phyloP scores from a whole-genome alignment of 108 stramenopile genomes.

The Fistulifera pelliculosa region DNA sequence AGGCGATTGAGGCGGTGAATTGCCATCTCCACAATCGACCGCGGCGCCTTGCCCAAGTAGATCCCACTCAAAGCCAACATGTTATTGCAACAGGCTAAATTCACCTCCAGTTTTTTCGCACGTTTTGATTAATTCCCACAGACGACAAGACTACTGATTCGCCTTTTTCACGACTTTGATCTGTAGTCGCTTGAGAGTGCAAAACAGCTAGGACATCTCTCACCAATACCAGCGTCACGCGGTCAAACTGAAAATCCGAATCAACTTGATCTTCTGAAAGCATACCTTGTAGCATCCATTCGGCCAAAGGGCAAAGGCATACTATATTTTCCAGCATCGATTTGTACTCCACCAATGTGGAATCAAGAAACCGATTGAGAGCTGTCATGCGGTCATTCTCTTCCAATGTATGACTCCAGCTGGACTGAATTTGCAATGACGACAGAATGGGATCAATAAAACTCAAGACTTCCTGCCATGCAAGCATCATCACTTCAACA shows the following conservation, averaged over 20 bases:
- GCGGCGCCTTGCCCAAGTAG: neutral
- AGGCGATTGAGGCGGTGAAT: neutral
- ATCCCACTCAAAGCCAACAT: neutral
- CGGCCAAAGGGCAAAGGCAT: too few relatives aligned
- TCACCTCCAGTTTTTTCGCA: neutral
- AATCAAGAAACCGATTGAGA: too few relatives aligned
- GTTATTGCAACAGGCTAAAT: neutral
- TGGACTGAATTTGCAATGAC: neutral
- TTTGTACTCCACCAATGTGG: too few relatives aligned
- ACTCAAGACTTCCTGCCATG: neutral
- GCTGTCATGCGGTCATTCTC: too few relatives aligned
- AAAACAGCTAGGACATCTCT: too few relatives aligned
- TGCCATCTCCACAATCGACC: neutral
- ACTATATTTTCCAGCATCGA: too few relatives aligned
- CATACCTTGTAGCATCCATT: too few relatives aligned
- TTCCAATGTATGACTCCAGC: neutral
- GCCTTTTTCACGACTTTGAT: neutral
- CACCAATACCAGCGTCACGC: too few relatives aligned
- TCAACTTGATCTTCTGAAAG: too few relatives aligned
- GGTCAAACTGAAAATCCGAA: too few relatives aligned
- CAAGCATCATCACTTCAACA: too few relatives aligned
- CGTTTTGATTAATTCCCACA: neutral
- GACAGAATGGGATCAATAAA: neutral
- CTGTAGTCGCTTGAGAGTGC: too few relatives aligned
- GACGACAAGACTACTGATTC: neutral